Base-by-base conservation (phyloP, 345 rosid species). In the Gossypium thurberi region DNA sequence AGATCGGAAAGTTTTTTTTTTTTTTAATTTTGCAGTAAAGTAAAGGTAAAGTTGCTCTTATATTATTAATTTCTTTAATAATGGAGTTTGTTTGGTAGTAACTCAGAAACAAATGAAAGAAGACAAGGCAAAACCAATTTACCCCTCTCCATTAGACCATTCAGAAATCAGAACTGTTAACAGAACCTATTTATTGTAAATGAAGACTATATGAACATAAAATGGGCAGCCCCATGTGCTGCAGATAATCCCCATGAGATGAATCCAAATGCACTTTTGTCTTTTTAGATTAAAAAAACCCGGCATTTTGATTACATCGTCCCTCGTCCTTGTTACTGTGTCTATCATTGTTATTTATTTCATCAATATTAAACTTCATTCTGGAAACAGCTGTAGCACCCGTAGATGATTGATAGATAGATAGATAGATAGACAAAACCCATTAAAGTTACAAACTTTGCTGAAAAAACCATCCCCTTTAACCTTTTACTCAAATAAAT, bases 161-260 rank as follows among this genome's bases (percentile, higher is more conserved):
- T 21, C 21, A 21, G 21, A 21, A 21, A 21, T 33, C 21, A 62
- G 12, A 62, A 62, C 37, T n/a, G 21, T 17, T 26, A 10, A 67
- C 18, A 23, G 7, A 56, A 14, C 20, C 23, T 8, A 10, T 23
- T 21, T 23, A 40, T 4, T 53, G 33, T 26, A 37, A 55, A 40
- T n/a, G 33, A 70, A 12, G 11, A 40, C 72, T 28, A 48, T 47
- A 43, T 53, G 26, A 3, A 52, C 18, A n/a, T 7, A 56, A 18
- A 52, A 44, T 50, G 62, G 57, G 6, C 63, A 52, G 52, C 64
- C 75, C 75, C 80, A 78, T 75, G 72, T 80, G 82, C 56, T 28
- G 70, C 23, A 55, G 6, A 42, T 43, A 52, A 33, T 12, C 14
- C 37, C 15, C 33, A 58, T 25, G 63, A 58, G 63, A 25, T 25